phyloP scores from a whole-genome alignment of 306 rosid genomes.

The cucumber (Cucumis sativus) region DNA sequence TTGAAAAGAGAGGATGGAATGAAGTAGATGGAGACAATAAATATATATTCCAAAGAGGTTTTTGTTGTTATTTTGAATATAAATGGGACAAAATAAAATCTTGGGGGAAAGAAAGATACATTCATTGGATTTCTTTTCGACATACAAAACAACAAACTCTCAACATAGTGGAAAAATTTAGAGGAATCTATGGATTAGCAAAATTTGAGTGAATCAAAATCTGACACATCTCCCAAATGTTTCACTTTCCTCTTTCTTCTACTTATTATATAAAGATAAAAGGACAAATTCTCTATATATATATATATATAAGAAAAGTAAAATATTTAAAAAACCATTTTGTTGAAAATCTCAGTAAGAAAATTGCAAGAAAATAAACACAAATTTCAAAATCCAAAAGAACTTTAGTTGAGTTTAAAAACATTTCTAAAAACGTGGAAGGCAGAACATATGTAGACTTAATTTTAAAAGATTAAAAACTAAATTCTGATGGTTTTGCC shows the following conservation, averaged over 20 bases:
- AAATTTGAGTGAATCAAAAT: conserved; percentile 21
- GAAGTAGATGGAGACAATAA: conserved; percentile 6
- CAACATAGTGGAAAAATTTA: conserved; percentile 4
- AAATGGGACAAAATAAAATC: conserved; percentile 6
- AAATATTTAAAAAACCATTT: no score
- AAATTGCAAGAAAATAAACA: no score
- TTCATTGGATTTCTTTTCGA: background rate
- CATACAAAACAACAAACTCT: background rate
- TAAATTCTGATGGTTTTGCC: no score
- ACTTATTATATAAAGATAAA: conserved; percentile 13
- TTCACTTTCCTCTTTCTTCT: background rate
- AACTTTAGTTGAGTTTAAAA: no score
- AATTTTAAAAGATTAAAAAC: background rate
- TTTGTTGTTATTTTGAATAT: background rate
- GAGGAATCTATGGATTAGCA: background rate
- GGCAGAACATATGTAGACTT: no score
- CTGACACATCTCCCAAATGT: conserved; percentile 19
- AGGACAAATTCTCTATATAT: no score
- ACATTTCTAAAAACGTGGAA: no score
- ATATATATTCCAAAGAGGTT: background rate
- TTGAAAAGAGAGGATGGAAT: background rate
- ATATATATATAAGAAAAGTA: no score
- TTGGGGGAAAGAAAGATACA: background rate
- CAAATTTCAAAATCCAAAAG: no score
- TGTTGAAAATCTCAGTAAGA: conserved; percentile 2